Evolutionary conservation across 768 basidiomycete species (phyloP).

Genomic region (Tulasnella sp.): DNA sequence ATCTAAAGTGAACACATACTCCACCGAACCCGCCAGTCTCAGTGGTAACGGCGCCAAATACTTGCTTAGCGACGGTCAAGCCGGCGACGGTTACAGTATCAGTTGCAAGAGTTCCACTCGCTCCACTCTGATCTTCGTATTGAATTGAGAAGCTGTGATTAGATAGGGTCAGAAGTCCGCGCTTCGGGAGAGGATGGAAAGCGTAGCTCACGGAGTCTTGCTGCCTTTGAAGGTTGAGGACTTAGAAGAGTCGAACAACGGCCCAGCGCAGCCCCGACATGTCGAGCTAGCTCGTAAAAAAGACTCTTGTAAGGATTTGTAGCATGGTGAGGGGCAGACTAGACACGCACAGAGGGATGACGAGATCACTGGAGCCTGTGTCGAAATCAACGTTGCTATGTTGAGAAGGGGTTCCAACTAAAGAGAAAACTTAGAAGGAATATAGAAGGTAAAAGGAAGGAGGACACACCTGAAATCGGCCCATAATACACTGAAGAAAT

Average conservation of each 20-base stretch:
- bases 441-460: background rate
- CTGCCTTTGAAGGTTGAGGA: background rate
- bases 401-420: background rate
- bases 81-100: constrained; percentile 9
- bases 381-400: background rate
- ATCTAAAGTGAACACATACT: background rate
- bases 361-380: background rate
- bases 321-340: background rate
- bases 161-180: background rate
- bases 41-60: background rate
- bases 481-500: background rate
- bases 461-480: background rate
- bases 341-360: background rate
- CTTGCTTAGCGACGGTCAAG: background rate
- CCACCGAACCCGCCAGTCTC: background rate
- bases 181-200: background rate
- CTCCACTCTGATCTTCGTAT: background rate
- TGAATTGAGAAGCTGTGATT: background rate
- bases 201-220: background rate
- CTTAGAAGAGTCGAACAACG: background rate
- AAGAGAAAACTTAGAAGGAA: background rate
- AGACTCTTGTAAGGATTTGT: background rate
- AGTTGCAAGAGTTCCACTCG: background rate
- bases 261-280: background rate
- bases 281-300: background rate